Conservation (phyloP, 2,329 filamentous ascomycete genomes). For the Aspergillus uvarum region DNA sequence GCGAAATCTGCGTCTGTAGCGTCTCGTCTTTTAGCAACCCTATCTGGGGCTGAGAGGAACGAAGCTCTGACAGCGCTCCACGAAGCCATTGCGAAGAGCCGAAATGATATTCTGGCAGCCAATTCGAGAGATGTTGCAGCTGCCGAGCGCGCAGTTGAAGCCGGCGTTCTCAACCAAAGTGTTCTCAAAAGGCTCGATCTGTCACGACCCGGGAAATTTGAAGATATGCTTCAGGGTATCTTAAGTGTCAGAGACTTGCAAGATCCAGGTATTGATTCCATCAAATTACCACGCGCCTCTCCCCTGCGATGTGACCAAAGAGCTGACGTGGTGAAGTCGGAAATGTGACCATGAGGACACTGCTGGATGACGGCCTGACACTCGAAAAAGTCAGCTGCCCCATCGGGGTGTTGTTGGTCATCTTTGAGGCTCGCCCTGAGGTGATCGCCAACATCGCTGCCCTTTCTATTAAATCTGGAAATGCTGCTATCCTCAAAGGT, state of each 20-base stretch:
- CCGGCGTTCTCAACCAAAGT: conserved; percentile 75
- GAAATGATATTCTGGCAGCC: conserved; percentile 76
- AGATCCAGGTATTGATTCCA: conserved; percentile 68
- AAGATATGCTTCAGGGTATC: conserved; percentile 96
- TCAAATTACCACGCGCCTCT: too few relatives aligned
- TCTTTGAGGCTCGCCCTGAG: conserved; percentile 96
- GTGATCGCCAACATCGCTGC: conserved; percentile 98
- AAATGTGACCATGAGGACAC: conserved; percentile 76
- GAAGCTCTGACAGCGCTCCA: conserved; percentile 81
- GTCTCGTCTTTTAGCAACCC: conserved; percentile 77
- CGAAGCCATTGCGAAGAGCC: conserved; percentile 67
- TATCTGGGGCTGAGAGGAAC: conserved; percentile 75
- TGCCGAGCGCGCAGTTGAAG: conserved; percentile 70
- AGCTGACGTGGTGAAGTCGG: conserved; percentile 60
- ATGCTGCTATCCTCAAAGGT: conserved; percentile 94
- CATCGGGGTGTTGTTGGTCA: conserved; percentile 96
- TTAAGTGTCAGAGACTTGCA: conserved; percentile 79
- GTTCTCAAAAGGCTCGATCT: conserved; percentile 87
- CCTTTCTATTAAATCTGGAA: conserved; percentile 93
- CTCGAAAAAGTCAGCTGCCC: conserved; percentile 89
- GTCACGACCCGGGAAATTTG: conserved; percentile 83
- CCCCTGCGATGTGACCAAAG: too few relatives aligned
- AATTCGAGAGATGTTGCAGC: conserved; percentile 79
- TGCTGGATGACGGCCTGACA: conserved; percentile 79
- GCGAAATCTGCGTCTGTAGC: conserved; percentile 76